Conservation (phyloP, 768 basidiomycete species). For the Lepiota venenata region DNA sequence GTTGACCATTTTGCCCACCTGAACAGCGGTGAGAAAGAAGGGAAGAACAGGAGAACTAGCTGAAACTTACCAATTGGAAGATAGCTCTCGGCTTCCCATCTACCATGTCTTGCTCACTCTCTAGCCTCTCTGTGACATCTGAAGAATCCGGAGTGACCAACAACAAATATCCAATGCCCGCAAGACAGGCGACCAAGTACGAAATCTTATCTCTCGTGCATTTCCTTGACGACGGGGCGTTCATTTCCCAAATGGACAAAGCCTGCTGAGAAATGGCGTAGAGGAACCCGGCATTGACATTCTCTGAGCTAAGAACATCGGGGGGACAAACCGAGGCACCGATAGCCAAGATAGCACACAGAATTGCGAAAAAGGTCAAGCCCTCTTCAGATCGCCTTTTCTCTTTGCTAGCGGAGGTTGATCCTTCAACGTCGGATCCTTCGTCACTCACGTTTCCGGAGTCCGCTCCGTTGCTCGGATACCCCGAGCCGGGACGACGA, state of each 20-base stretch:
- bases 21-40: background rate
- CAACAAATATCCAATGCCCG: slow-evolving; percentile 45
- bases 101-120: slow-evolving; percentile 7
- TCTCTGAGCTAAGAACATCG: slow-evolving; percentile 6
- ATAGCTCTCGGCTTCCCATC: slow-evolving; percentile 3
- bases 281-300: slow-evolving; percentile 25
- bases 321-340: slow-evolving; percentile 34
- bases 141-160: slow-evolving; percentile 11
- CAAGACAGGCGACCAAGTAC: slow-evolving; percentile 41
- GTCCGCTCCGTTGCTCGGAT: slow-evolving; percentile 54
- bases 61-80: slow-evolving; percentile 28
- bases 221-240: slow-evolving; percentile 12
- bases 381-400: slow-evolving; percentile 9
- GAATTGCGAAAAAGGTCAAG: slow-evolving; percentile 54
- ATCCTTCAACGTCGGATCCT: slow-evolving; percentile 3
- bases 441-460: slow-evolving; percentile 8
- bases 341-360: slow-evolving; percentile 57
- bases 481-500: slow-evolving; percentile 21
- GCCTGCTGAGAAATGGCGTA: slow-evolving; percentile 37
- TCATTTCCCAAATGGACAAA: slow-evolving; percentile 34
- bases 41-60: background rate
- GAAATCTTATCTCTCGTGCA: slow-evolving; percentile 41
- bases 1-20: slow-evolving; percentile 72
- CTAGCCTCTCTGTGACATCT: background rate
- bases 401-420: background rate